Evolutionary conservation across 805 yeast genomes (phyloP).

Genomic region (Zygosaccharomyces rouxii): DNA sequence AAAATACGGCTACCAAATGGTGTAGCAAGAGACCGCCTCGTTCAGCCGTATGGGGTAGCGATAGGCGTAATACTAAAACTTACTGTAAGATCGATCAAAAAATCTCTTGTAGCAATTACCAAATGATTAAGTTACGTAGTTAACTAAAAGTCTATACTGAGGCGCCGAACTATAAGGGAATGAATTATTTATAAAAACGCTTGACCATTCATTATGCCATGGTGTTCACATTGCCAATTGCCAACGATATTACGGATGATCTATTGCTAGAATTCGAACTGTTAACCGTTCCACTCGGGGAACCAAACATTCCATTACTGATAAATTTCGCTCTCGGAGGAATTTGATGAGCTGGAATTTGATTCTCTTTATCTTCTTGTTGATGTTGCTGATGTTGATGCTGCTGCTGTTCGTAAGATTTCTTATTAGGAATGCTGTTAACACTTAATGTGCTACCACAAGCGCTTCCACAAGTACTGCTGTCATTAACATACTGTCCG

Average conservation of each 20-base stretch:
- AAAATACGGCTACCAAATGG: not conserved
- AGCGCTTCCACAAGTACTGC: slow-evolving; percentile 15
- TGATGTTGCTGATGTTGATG: slow-evolving; percentile 6
- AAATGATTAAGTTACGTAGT: not conserved
- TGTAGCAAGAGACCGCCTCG: not conserved
- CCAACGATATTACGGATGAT: slow-evolving; percentile 27
- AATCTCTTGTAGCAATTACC: not conserved
- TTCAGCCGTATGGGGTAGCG: not conserved
- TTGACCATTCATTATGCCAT: slow-evolving; percentile 2
- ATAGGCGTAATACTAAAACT: not conserved
- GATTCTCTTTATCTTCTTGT: slow-evolving; percentile 26
- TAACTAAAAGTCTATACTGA: slow-evolving; percentile 1
- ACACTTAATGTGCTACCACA: slow-evolving; percentile 30
- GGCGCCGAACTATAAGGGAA: not conserved
- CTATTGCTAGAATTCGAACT: slow-evolving; percentile 26
- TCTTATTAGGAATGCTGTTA: slow-evolving; percentile 24
- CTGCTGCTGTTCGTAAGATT: slow-evolving; percentile 1
- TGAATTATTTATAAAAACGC: not conserved
- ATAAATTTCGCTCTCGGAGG: slow-evolving; percentile 33
- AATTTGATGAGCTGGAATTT: slow-evolving; percentile 19
- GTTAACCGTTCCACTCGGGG: slow-evolving; percentile 26
- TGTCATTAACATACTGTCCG: slow-evolving; percentile 24
- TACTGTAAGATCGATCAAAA: too few relatives aligned
- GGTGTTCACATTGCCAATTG: slow-evolving; percentile 17
- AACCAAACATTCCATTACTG: slow-evolving; percentile 25